A percentile compares a stretch with the other conserved stretches of the same genome.
Evolutionary conservation across 2,329 filamentous ascomycete species (phyloP).

Genomic region (Aspergillus amoenus): DNA sequence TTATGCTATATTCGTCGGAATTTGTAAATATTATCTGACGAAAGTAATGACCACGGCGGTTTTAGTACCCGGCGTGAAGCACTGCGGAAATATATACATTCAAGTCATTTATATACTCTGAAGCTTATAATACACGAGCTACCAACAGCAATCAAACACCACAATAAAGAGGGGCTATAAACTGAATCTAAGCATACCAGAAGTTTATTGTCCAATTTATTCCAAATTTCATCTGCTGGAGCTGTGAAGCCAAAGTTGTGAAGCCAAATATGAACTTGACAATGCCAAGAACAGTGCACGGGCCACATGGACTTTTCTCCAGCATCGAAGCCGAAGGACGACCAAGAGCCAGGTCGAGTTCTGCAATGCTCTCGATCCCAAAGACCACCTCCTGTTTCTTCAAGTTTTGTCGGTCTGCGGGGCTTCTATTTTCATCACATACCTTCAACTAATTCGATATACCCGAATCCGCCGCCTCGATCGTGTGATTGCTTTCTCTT

Average conservation of each 20-base stretch:
- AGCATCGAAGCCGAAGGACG: slow-evolving; percentile 14
- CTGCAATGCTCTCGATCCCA: not conserved
- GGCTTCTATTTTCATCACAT: not conserved
- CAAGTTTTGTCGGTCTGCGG: not conserved
- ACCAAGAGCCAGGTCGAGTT: not conserved
- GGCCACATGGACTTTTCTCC: slow-evolving; percentile 18
- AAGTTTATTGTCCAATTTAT: not conserved
- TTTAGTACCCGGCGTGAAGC: too few species aligned
- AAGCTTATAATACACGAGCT: not conserved
- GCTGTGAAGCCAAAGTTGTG: not conserved
- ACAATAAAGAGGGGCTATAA: not conserved
- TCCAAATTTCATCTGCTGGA: not conserved
- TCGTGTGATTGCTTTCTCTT: not conserved
- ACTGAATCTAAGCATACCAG: too few species aligned
- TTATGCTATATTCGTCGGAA: not conserved
- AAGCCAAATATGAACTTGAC: not conserved
- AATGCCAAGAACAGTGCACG: slow-evolving; percentile 15
- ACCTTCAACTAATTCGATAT: not conserved
- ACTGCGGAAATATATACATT: not conserved
- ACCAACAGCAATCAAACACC: not conserved
- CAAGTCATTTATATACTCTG: not conserved
- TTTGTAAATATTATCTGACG: too few species aligned
- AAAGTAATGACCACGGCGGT: too few species aligned
- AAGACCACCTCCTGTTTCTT: not conserved
- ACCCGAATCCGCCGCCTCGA: not conserved